These are phyloP conservation scores for Aspergillus tubingensis DNA, from an alignment of 2,329 filamentous ascomycete species.

Conservation along the genomic window DNA sequence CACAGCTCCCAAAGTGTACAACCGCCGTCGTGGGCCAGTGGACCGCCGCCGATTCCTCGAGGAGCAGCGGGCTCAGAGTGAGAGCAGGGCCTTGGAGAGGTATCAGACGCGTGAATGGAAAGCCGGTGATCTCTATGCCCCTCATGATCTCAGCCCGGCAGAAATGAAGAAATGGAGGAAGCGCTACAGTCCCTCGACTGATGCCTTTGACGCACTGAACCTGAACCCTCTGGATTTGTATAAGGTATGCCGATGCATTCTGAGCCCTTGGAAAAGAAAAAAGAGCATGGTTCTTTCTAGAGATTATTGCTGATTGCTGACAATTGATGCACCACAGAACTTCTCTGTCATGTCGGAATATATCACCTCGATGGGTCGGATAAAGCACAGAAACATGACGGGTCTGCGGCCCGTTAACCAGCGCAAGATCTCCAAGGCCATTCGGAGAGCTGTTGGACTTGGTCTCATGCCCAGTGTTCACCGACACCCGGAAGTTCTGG, in stretches of 20 bases:
- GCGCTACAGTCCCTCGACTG: constrained; percentile 56
- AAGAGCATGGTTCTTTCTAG: background rate
- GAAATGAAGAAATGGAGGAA: constrained; percentile 82
- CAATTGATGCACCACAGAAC: constrained; percentile 61
- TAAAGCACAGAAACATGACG: constrained; percentile 73
- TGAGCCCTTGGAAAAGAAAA: constrained; percentile 11
- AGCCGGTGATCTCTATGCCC: constrained; percentile 82
- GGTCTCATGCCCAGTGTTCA: constrained; percentile 92
- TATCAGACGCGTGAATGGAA: constrained; percentile 67
- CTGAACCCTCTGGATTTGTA: constrained; percentile 83
- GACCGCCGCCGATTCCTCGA: constrained; percentile 38
- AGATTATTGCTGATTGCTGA: constrained; percentile 13
- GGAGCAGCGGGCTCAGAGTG: constrained; percentile 39
- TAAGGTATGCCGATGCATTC: constrained; percentile 62
- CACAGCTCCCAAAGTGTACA: constrained; percentile 24
- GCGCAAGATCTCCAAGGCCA: constrained; percentile 87
- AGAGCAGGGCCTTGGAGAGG: constrained; percentile 42
- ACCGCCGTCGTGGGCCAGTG: constrained; percentile 28
- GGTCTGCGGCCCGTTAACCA: constrained; percentile 87
- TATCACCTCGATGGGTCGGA: constrained; percentile 80
- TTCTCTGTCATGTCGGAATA: constrained; percentile 89
- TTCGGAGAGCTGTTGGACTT: constrained; percentile 82
- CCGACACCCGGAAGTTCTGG: constrained; percentile 78
- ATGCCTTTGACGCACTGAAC: constrained; percentile 77
- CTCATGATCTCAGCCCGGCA: constrained; percentile 75